A percentile compares a stretch with the other conserved stretches of the same genome.
Conservation (phyloP, 495 filamentous ascomycete species). For the Aeminium ludgeri region DNA sequence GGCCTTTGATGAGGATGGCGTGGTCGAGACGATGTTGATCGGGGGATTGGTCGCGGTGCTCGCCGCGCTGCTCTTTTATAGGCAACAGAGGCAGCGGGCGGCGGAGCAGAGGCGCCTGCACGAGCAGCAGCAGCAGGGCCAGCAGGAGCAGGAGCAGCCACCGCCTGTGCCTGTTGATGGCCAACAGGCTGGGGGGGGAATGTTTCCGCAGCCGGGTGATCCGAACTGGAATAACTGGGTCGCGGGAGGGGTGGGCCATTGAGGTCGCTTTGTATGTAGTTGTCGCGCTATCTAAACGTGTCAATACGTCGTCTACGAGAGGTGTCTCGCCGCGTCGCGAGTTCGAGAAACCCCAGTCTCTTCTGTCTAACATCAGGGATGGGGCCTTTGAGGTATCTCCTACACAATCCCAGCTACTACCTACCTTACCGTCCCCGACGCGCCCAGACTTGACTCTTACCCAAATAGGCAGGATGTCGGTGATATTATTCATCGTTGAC, state of each 20-base stretch:
- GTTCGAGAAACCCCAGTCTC: too few relatives aligned
- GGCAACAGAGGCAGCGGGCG: slow-evolving; percentile 43
- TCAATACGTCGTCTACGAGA: too few relatives aligned
- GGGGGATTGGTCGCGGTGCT: slow-evolving; percentile 57
- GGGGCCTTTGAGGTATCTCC: too few relatives aligned
- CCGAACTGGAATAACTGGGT: slow-evolving; percentile 56
- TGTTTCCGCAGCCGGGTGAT: slow-evolving; percentile 55
- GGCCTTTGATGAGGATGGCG: slow-evolving; percentile 43
- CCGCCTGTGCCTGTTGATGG: neutral
- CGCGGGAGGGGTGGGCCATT: slow-evolving; percentile 61
- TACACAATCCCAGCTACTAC: too few relatives aligned
- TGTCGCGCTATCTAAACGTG: too few relatives aligned
- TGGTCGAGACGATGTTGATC: slow-evolving; percentile 76
- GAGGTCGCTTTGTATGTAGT: neutral
- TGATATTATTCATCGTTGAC: too few relatives aligned
- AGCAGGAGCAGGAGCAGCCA: slow-evolving; percentile 11
- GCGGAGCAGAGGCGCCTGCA: slow-evolving; percentile 30
- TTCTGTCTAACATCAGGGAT: too few relatives aligned
- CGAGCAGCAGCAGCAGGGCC: slow-evolving; percentile 16
- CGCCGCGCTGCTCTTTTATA: slow-evolving; percentile 63
- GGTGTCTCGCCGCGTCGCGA: too few relatives aligned
- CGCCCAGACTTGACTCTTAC: too few relatives aligned
- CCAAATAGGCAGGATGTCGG: too few relatives aligned
- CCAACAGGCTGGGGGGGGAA: slow-evolving; percentile 35
- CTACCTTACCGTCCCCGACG: too few relatives aligned